These are phyloP conservation scores for Ascoidea rubescens DNA, from an alignment of 805 yeast species.

Conservation along the genomic window DNA sequence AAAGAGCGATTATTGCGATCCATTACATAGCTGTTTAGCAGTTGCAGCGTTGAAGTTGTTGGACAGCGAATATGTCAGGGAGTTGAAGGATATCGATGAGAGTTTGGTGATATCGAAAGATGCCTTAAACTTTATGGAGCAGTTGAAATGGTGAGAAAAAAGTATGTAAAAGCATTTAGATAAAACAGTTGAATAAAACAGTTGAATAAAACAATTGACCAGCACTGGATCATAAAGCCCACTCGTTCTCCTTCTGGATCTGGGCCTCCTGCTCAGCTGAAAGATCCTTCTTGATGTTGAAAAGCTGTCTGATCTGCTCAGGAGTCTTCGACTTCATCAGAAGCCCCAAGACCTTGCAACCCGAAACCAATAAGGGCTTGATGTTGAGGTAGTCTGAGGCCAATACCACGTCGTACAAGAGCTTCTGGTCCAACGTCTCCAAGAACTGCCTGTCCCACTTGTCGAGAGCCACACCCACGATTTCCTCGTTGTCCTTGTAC, in stretches of 20 bases:
- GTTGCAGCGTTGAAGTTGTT: conserved; percentile 35
- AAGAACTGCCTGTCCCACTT: conserved; percentile 94
- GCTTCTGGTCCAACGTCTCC: conserved; percentile 64
- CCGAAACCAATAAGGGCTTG: conserved; percentile 61
- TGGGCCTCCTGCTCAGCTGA: conserved; percentile 84
- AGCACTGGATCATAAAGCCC: conserved; percentile 34
- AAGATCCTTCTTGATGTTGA: conserved; percentile 71
- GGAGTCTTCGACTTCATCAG: conserved; percentile 74
- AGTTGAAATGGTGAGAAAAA: conserved; percentile 1
- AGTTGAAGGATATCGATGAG: conserved; percentile 13
- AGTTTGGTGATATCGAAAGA: conserved; percentile 14
- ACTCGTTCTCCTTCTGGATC: conserved; percentile 74
- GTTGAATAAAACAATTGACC: not conserved
- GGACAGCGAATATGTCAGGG: conserved; percentile 11
- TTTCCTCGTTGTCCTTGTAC: conserved; percentile 72
- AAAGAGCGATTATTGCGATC: conserved; percentile 50
- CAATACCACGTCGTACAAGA: conserved; percentile 66
- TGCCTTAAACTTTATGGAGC: conserved; percentile 4
- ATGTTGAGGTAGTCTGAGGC: conserved; percentile 76
- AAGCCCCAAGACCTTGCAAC: conserved; percentile 71
- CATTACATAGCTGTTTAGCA: conserved; percentile 53
- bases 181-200: not conserved
- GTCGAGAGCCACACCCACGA: conserved; percentile 78
- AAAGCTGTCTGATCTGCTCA: conserved; percentile 66
- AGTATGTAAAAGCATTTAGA: not conserved